Base-by-base conservation (phyloP, 108 stramenopile species). In the Nitzschia putrida region DNA sequence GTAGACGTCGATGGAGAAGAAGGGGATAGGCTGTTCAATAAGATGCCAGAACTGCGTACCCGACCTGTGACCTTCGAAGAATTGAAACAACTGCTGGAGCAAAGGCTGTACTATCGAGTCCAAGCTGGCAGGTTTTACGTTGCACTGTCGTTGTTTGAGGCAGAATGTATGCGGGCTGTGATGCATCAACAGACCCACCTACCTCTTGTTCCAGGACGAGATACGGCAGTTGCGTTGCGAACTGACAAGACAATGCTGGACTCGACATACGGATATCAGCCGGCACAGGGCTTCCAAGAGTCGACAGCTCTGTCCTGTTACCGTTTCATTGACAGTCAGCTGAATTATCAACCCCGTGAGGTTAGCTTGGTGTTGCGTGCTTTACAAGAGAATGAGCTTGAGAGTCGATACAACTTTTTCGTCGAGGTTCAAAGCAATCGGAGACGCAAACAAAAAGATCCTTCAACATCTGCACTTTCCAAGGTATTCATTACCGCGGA, bases 111-210 rank as follows among this genome's bases (percentile, higher is more conserved):
- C 77, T 87, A 95, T 72, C 80, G 94, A 74, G 80, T 93, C 34
- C 95, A 99, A 70, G 83, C 88, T 59, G 97, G 97, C n/a, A 91
- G 97, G 13, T 94, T 83, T 63, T 97, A 96, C 71, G 97, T 96
- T 40, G 94, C 91, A 0, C 73, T 99, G 23, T 94, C 91, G 44
- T 66, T 99, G 61, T 85, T 88, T 22, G 99, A 99, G 71, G 99
- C 99, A 10, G 97, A 98, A 67, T 90, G 90, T 66, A 83, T 99
- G 83, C 86, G 98, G 9, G 88, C 95, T 24, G 90, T 86, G 23
- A 83, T 98, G 69, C 98, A 99, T 72, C 79, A 89, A 57, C 88
- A 94, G 26, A 65, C 66, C 57, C 78, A 72, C 54, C 64, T 83
- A 20, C 89, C 90, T 10, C 79, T 94, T 42, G 73, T 96, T 57